These are phyloP conservation scores for Chlorella variabilis DNA, from an alignment of 163 green algal genomes.

Conservation along the genomic window DNA sequence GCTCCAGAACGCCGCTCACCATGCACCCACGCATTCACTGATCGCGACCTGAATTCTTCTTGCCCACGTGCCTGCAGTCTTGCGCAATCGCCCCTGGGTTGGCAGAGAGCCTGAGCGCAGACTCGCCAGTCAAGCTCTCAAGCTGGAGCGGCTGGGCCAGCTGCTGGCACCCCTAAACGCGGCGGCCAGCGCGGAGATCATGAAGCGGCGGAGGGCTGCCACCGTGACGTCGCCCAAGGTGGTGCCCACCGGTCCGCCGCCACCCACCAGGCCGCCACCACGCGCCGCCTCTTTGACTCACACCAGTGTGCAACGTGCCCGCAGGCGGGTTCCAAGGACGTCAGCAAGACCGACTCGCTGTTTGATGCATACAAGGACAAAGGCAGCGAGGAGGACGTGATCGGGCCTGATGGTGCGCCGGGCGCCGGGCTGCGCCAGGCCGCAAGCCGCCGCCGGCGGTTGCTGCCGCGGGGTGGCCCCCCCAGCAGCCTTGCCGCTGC, in stretches of 20 bases:
- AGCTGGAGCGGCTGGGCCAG: not conserved
- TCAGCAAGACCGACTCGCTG: constrained; percentile 28
- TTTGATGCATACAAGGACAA: constrained; percentile 40
- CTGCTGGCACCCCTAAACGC: not conserved
- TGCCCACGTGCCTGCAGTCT: no score
- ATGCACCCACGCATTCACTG: no score
- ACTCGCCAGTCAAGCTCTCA: not conserved
- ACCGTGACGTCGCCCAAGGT: not conserved
- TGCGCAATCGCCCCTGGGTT: no score
- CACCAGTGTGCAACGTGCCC: not conserved
- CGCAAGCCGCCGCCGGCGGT: not conserved
- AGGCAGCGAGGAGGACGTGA: constrained; percentile 36
- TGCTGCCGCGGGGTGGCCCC: no score
- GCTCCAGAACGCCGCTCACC: no score
- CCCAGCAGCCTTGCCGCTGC: no score
- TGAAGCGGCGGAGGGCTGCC: constrained; percentile 20
- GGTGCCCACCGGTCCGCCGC: not conserved
- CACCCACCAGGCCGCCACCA: not conserved
- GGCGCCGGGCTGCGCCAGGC: not conserved
- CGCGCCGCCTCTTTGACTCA: not conserved
- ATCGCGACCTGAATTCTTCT: no score
- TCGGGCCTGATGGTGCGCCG: constrained; percentile 50
- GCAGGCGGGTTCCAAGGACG: constrained; percentile 47
- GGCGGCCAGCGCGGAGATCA: not conserved
- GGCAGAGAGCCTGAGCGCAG: no score